Evolutionary conservation across 371 early-diverging fungal genomes (phyloP), one percentile per base, ranked within the genome.

Genomic region (Apophysomyces sp.): DNA sequence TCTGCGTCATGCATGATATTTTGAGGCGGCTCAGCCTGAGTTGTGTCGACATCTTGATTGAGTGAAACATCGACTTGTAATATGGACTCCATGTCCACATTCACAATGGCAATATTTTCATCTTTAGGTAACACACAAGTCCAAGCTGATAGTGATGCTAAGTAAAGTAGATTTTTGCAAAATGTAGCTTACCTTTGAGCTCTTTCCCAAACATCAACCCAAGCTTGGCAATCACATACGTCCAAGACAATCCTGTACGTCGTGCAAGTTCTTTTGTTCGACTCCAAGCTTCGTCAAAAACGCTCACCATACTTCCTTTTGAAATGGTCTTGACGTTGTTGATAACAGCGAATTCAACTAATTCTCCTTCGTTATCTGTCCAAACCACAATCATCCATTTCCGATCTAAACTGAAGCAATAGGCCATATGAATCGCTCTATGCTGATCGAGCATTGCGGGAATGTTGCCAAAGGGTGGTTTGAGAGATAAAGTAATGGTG

Each of bases 311-410:
- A 0, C 71, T 27, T 12, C 60, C 13, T 13, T 51, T 55, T 13
- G 58, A 21, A 1, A 21, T 28, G 26, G 52, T 56, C 27, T 44
- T 54, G 18, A 57, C 49, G 7, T 31, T 51, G 37, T 71, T 65
- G 5, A 72, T 26, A 3, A 76, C 62, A n/a, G 71, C 60, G 61
- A 68, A 78, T 24, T 85, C 86, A 1, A 85, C 54, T 67, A 85
- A 52, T 62, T 85, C 85, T 3, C 87, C 87, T 27, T 76, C 70
- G 55, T 83, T 77, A 34, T 87, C 86, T 0, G 83, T 84, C 85
- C 85, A 88, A 0, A 88, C 85, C 16, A 78, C 68, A 1, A 82
- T 64, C 58, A 84, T 65, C 83, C 83, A 86, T 7, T 77, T 78
- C 9, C 75, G 71, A 67, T 87, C 85, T 52, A 85, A 57, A 59